phyloP scores from a whole-genome alignment of 2,329 filamentous ascomycete genomes.

The Fusarium sp. region DNA sequence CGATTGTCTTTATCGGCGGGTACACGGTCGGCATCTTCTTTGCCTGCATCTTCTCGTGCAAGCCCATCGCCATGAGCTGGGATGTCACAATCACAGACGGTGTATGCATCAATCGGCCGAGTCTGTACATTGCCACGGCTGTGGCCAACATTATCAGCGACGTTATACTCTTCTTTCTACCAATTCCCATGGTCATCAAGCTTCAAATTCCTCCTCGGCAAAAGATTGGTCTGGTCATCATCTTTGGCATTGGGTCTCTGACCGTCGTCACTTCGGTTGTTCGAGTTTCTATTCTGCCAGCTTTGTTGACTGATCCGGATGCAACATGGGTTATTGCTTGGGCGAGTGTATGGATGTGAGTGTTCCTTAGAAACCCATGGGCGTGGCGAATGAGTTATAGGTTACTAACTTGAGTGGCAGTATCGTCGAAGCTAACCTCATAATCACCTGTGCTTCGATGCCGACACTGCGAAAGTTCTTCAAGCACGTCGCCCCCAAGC shows the following conservation, averaged over 20 bases:
- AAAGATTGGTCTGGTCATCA: conserved; percentile 54
- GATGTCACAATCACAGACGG: conserved; percentile 44
- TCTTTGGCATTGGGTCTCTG: conserved; percentile 55
- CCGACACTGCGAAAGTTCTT: conserved; percentile 53
- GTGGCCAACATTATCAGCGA: conserved; percentile 58
- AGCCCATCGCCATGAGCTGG: conserved; percentile 46
- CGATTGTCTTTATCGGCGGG: conserved; percentile 43
- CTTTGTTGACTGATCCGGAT: conserved; percentile 41
- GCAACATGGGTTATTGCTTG: conserved; percentile 44
- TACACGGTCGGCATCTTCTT: conserved; percentile 49
- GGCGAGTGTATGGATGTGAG: conserved; percentile 45
- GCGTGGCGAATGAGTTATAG: no score
- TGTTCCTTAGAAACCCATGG: not conserved
- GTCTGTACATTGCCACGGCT: conserved; percentile 58
- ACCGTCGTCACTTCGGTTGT: conserved; percentile 49
- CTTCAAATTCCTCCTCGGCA: conserved; percentile 56
- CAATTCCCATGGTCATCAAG: conserved; percentile 55
- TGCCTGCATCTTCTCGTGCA: conserved; percentile 50
- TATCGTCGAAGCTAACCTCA: conserved; percentile 51
- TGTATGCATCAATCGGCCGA: conserved; percentile 56
- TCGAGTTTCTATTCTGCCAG: conserved; percentile 42
- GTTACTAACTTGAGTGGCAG: not conserved
- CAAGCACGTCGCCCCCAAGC: conserved; percentile 47
- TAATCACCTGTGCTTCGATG: conserved; percentile 53
- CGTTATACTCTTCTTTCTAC: conserved; percentile 56